These are phyloP conservation scores for Articulospora tetracladia DNA, from an alignment of 495 filamentous ascomycete genomes.

Conservation along the genomic window DNA sequence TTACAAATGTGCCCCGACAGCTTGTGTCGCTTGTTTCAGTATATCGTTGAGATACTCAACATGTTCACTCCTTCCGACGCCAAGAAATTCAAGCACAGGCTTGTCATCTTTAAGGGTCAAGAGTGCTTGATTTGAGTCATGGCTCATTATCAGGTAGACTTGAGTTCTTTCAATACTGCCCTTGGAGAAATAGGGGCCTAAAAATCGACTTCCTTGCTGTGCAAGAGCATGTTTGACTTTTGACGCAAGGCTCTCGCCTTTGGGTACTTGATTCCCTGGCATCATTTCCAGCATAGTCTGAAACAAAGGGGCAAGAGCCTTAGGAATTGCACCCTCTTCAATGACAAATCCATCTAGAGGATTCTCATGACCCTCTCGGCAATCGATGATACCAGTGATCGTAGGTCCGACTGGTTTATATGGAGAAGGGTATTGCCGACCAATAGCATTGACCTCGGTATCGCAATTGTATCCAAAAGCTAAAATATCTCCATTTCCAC, in stretches of 20 bases:
- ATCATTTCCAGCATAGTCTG: constrained; percentile 53
- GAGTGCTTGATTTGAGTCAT: constrained; percentile 62
- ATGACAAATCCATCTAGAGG: constrained; percentile 61
- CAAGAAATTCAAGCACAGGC: constrained; percentile 53
- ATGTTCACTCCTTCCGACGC: constrained; percentile 50
- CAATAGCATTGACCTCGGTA: constrained; percentile 51
- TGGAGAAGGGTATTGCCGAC: constrained; percentile 40
- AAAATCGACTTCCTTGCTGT: constrained; percentile 43
- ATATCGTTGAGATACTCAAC: constrained; percentile 49
- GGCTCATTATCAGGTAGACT: constrained; percentile 68
- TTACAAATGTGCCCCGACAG: constrained; percentile 55
- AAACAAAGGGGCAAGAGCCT: constrained; percentile 50
- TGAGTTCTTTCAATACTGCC: constrained; percentile 57
- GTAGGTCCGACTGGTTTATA: constrained; percentile 57
- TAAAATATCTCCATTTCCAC: constrained; percentile 65
- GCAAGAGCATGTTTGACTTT: constrained; percentile 42
- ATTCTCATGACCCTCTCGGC: constrained; percentile 46
- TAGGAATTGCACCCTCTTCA: constrained; percentile 60
- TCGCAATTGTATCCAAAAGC: constrained; percentile 62
- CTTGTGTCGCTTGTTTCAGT: constrained; percentile 47
- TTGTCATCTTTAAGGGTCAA: constrained; percentile 57
- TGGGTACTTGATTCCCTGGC: constrained; percentile 45
- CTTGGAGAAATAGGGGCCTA: constrained; percentile 52
- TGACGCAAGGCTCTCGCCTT: constrained; percentile 33
- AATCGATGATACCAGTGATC: constrained; percentile 63